Base-by-base conservation (phyloP, 495 filamentous ascomycete species). In the Hyaloscypha hepaticicola region DNA sequence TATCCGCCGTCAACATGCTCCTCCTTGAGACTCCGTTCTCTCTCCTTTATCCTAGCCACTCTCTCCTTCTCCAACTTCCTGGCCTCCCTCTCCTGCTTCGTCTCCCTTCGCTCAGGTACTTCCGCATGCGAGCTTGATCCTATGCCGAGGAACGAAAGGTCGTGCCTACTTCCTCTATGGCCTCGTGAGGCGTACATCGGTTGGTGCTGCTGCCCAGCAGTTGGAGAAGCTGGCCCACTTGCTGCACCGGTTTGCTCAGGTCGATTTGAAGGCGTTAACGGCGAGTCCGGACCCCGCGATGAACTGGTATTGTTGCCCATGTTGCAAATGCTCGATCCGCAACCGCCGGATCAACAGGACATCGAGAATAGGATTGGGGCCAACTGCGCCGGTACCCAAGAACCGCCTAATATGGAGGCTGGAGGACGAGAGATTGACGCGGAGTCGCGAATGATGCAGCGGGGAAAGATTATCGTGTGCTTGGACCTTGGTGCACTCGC, bases 1-100 rank as follows among this genome's bases (percentile, higher is more conserved):
- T 90, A 98, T 29, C 95, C 95, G 31, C 95, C 95, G 79, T 98
- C 95, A 29, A 97, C 89, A 75, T 92, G 85, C 70, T 98, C 95
- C 68, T 97, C 94, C 68, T 82, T 88, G 79, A 98, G 90, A 74
- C 95, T 99, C 73, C 91, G 83, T 76, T 97, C 94, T 28, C 93
- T 83, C 73, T 99, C 95, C 73, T 89, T 91, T 52, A 86, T 65
- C 45, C 95, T 81, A 21, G 83, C 83, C 3, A 78, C 75, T 27
- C 90, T 84, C 75, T 98, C 95, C 74, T 86, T 89, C 76, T 97
- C 95, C 66, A 89, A 73, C 65, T 88, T 91, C 60, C 94, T 85
- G 9, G 89, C 90, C 74, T 98, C 95, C 61, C 90, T 84, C 74
- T 97, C 95, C 72, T 94, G 92, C 76, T 88, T 96, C 12, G 92